Evolutionary conservation across 2,329 filamentous ascomycete genomes (phyloP).

Genomic region (Cladophialophora chaetospira): DNA sequence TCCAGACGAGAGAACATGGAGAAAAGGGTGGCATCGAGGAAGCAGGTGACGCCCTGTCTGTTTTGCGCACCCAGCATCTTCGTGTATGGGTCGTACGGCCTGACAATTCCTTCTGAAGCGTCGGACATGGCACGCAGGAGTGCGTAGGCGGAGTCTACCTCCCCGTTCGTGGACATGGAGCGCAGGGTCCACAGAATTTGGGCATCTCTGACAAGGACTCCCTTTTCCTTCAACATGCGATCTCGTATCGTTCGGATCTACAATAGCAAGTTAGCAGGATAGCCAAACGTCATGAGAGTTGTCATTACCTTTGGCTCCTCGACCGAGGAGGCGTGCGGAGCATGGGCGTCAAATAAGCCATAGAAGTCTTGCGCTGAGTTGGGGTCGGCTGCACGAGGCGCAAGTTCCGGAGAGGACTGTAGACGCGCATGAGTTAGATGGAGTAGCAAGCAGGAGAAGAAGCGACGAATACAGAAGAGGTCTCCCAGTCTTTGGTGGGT

Average conservation of each 20-base stretch:
- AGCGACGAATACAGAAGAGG: conserved; percentile 22
- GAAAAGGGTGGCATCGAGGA: conserved; percentile 86
- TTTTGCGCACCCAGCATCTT: conserved; percentile 85
- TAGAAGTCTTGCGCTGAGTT: conserved; percentile 31
- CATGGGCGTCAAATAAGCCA: conserved; percentile 29
- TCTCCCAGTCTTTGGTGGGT: conserved; percentile 15
- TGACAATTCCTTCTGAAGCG: conserved; percentile 76
- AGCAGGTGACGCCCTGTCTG: conserved; percentile 85
- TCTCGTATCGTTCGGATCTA: conserved; percentile 57
- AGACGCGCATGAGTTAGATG: conserved; percentile 18
- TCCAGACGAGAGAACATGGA: conserved; percentile 92
- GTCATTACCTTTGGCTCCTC: conserved; percentile 31
- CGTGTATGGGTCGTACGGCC: conserved; percentile 70
- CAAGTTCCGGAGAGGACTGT: conserved; percentile 27
- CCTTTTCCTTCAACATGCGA: conserved; percentile 56
- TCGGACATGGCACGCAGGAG: conserved; percentile 77
- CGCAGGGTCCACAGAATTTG: conserved; percentile 66
- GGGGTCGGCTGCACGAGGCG: conserved; percentile 19
- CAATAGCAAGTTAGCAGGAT: conserved; percentile 1
- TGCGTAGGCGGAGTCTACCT: conserved; percentile 73
- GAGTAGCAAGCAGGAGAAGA: conserved; percentile 3
- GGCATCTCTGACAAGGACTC: conserved; percentile 58
- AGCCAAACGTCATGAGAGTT: no score
- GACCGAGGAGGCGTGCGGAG: conserved; percentile 5
- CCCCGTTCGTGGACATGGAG: conserved; percentile 66